phyloP scores from a whole-genome alignment of 148 eudicot genomes.

The Arbutus unedo region DNA sequence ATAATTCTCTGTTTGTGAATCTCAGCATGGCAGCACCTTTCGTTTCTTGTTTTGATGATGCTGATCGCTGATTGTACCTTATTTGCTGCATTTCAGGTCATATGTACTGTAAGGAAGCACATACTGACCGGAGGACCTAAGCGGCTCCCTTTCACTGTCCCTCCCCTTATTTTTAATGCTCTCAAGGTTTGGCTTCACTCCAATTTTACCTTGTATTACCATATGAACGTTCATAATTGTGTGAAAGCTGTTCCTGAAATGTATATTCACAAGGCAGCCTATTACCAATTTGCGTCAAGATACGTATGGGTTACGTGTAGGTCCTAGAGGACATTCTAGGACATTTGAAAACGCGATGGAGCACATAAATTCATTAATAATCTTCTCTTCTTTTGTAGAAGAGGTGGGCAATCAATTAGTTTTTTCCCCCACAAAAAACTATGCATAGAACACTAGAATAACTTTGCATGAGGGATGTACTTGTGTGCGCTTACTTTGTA shows the following conservation, averaged over 20 bases:
- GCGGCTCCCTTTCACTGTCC: constrained; percentile 81
- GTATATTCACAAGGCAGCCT: background rate
- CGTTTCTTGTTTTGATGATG: constrained; percentile 14
- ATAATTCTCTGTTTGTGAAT: constrained; percentile 10
- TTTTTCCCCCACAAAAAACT: background rate
- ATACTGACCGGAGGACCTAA: constrained; percentile 79
- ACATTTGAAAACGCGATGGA: background rate
- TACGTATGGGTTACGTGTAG: background rate
- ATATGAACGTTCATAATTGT: background rate
- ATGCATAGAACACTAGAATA: constrained; percentile 6
- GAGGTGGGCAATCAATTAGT: background rate
- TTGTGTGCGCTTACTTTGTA: background rate
- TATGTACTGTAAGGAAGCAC: constrained; percentile 74
- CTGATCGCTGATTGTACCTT: constrained; percentile 20
- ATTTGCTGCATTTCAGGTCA: constrained; percentile 58
- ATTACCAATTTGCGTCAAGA: background rate
- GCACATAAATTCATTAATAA: background rate
- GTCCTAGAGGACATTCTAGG: background rate
- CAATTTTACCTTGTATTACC: background rate
- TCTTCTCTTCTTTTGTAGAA: background rate
- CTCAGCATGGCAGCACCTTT: background rate
- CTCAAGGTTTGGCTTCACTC: constrained; percentile 60
- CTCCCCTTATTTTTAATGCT: constrained; percentile 80
- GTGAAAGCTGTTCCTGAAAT: background rate
- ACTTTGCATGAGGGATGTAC: background rate